phyloP scores from a whole-genome alignment of 2,329 filamentous ascomycete species.

The Hysterium pulicare region DNA sequence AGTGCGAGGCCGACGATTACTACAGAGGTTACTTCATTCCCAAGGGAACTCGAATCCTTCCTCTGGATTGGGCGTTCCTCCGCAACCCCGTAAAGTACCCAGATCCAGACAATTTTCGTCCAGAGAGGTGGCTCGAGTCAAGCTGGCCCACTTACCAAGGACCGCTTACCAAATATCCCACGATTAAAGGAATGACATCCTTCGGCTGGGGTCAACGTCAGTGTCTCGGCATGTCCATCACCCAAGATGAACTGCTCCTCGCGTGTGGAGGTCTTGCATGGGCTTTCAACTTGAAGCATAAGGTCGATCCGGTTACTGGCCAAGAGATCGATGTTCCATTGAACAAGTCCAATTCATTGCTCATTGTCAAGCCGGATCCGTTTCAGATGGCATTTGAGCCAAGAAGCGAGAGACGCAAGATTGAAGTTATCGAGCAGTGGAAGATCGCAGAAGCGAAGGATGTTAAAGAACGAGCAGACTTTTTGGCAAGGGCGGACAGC shows the following conservation, averaged over 20 bases:
- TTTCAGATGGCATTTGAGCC: constrained; percentile 56
- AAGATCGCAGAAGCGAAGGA: constrained; percentile 37
- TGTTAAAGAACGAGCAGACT: constrained; percentile 31
- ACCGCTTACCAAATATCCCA: constrained; percentile 61
- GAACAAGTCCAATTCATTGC: constrained; percentile 52
- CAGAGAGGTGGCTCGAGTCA: constrained; percentile 62
- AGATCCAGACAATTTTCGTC: constrained; percentile 60
- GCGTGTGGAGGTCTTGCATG: constrained; percentile 51
- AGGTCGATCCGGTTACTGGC: constrained; percentile 44
- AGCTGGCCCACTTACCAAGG: constrained; percentile 63
- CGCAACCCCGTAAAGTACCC: constrained; percentile 57
- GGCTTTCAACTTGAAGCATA: constrained; percentile 48
- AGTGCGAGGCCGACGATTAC: constrained; percentile 51
- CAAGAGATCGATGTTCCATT: constrained; percentile 42
- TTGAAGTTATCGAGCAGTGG: constrained; percentile 29
- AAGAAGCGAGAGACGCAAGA: constrained; percentile 40
- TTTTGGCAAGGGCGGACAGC: constrained; percentile 28
- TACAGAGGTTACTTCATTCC: constrained; percentile 49
- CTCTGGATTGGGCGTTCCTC: constrained; percentile 35
- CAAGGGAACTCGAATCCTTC: constrained; percentile 43
- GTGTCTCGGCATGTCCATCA: constrained; percentile 61
- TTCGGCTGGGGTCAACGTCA: constrained; percentile 64
- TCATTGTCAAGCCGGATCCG: constrained; percentile 57
- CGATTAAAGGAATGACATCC: constrained; percentile 61
- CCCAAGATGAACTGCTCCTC: constrained; percentile 53